These are phyloP conservation scores for Trichosanthes cucumerina DNA, from an alignment of 306 rosid species.

Conservation along the genomic window DNA sequence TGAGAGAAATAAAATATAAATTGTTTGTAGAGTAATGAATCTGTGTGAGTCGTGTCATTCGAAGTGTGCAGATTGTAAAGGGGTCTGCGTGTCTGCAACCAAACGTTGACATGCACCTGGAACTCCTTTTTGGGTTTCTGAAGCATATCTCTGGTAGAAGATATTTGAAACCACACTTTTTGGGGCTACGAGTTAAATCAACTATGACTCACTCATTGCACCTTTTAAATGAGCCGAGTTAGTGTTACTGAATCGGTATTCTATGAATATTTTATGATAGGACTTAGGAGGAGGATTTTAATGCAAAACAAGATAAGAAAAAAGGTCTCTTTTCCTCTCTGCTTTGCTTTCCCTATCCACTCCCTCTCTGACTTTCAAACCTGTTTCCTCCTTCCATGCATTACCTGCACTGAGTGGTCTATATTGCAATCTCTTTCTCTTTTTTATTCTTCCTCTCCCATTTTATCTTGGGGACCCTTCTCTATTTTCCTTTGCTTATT, in stretches of 20 bases:
- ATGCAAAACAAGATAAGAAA: no score
- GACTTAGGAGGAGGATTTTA: no score
- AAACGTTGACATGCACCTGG: conserved; percentile 61
- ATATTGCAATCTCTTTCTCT: neutral
- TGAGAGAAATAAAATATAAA: neutral
- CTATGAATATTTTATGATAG: no score
- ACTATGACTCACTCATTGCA: no score
- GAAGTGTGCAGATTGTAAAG: conserved; percentile 16
- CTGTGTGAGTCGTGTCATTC: conserved; percentile 8
- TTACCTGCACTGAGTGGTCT: neutral
- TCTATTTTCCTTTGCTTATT: neutral
- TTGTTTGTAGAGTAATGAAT: no score
- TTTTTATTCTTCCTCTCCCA: neutral
- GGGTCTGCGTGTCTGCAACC: conserved; percentile 8
- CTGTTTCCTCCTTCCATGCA: neutral
- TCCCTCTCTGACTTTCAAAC: neutral
- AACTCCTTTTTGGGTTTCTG: conserved; percentile 27
- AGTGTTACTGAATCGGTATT: neutral
- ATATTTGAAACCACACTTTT: conserved; percentile 13
- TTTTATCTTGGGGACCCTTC: neutral
- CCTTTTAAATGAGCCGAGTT: no score
- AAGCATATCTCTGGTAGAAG: conserved; percentile 36
- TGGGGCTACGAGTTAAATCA: neutral
- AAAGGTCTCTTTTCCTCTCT: no score
- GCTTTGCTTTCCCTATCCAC: neutral